Conservation (phyloP, 768 basidiomycete genomes). For the Lanmaoa pseudosensibilis region DNA sequence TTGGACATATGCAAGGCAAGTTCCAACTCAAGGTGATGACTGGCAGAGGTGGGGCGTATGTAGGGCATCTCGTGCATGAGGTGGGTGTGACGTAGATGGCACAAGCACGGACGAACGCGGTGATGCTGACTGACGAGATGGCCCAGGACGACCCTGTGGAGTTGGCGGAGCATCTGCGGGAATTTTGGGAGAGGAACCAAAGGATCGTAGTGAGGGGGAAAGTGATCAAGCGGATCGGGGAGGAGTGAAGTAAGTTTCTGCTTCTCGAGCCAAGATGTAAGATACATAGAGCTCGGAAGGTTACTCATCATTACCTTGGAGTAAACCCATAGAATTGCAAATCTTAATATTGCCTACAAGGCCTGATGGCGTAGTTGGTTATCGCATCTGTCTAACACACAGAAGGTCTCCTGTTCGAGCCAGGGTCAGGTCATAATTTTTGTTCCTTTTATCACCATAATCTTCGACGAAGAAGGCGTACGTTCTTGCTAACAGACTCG, state of each 20-base stretch:
- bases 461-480: too few relatives aligned
- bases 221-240: slow-evolving; percentile 55
- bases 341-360: background rate
- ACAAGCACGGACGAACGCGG: background rate
- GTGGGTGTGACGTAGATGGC: slow-evolving; percentile 40
- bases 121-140: background rate
- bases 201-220: slow-evolving; percentile 54
- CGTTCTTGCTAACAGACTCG: background rate
- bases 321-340: too few relatives aligned
- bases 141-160: slow-evolving; percentile 80
- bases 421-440: slow-evolving; percentile 44
- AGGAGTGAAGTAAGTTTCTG: slow-evolving; percentile 29
- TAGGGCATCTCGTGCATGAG: slow-evolving; percentile 95
- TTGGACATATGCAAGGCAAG: slow-evolving; percentile 95
- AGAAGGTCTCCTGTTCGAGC: slow-evolving; percentile 72
- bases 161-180: slow-evolving; percentile 76
- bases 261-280: background rate
- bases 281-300: too few relatives aligned
- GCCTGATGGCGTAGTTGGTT: slow-evolving; percentile 52
- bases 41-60: slow-evolving; percentile 45
- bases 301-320: too few relatives aligned
- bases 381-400: slow-evolving; percentile 82
- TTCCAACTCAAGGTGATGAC: slow-evolving; percentile 87
- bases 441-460: background rate
- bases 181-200: slow-evolving; percentile 93